A percentile compares a stretch with the other conserved stretches of the same genome.
phyloP scores from a whole-genome alignment of 179 eudicot species.

The Pouteria campechiana region DNA sequence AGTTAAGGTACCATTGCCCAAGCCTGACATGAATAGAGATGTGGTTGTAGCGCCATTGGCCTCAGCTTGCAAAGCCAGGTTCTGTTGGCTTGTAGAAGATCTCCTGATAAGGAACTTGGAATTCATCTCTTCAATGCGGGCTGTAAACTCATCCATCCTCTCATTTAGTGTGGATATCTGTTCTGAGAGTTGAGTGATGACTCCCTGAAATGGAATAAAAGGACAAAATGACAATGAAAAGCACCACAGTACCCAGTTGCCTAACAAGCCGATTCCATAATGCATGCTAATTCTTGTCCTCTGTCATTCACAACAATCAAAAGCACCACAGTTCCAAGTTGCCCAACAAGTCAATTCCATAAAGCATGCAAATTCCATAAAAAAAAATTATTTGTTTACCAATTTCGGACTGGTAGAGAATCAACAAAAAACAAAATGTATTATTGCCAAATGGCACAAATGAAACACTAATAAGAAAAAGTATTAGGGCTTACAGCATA shows the following conservation, averaged over 20 bases:
- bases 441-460: too few relatives aligned
- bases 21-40: constrained; percentile 29
- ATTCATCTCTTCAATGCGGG: constrained; percentile 75
- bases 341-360: too few relatives aligned
- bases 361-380: too few relatives aligned
- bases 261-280: too few relatives aligned
- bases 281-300: too few relatives aligned
- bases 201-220: constrained; percentile 39
- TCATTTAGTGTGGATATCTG: constrained; percentile 81
- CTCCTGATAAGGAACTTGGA: constrained; percentile 30
- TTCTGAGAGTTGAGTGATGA: constrained; percentile 63
- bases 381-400: too few relatives aligned
- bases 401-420: too few relatives aligned
- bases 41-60: constrained; percentile 45
- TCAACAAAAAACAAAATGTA: too few relatives aligned
- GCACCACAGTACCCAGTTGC: neutral
- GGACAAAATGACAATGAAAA: neutral
- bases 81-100: constrained; percentile 58
- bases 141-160: constrained; percentile 85
- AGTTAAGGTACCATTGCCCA: constrained; percentile 40
- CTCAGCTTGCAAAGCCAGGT: constrained; percentile 54
- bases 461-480: too few relatives aligned
- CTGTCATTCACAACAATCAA: too few relatives aligned
- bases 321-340: too few relatives aligned
- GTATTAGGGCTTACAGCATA: too few relatives aligned